phyloP scores from a whole-genome alignment of 2,329 filamentous ascomycete species.

The Penicillium sclerotigenum region DNA sequence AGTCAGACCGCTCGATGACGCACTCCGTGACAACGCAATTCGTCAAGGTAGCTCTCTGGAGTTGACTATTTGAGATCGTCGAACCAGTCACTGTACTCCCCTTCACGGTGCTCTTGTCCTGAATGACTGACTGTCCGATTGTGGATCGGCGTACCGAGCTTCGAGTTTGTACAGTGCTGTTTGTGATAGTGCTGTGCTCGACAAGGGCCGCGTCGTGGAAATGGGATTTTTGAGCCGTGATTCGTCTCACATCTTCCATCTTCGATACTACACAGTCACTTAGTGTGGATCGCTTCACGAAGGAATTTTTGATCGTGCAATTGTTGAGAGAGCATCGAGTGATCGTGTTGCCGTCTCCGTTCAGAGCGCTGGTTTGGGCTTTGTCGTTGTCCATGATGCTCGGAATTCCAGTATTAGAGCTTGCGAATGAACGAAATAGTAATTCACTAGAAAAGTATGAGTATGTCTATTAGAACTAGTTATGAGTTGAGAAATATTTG shows the following conservation, averaged over 20 bases:
- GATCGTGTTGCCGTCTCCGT: conserved; percentile 14
- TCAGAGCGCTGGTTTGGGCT: neutral
- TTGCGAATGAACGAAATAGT: neutral
- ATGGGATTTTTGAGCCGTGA: conserved; percentile 10
- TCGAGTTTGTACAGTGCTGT: conserved; percentile 13
- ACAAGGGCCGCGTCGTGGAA: conserved; percentile 12
- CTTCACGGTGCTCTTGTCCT: conserved; percentile 9
- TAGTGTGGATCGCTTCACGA: conserved; percentile 12
- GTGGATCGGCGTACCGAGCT: conserved; percentile 12
- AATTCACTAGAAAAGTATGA: neutral
- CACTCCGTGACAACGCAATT: conserved; percentile 26
- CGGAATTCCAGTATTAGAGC: neutral
- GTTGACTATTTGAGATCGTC: conserved; percentile 5
- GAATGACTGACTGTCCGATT: conserved; percentile 13
- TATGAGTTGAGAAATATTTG: neutral
- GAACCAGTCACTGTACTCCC: conserved; percentile 14
- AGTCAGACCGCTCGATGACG: conserved; percentile 18
- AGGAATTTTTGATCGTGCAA: conserved; percentile 16
- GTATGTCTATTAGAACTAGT: neutral
- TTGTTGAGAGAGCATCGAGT: conserved; percentile 16
- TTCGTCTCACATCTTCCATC: conserved; percentile 7
- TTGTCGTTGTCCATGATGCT: neutral
- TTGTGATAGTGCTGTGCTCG: conserved; percentile 16
- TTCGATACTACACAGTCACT: conserved; percentile 17
- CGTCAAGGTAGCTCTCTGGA: conserved; percentile 11